Base-by-base conservation (phyloP, 148 eudicot species). In the Cornus suecica region DNA sequence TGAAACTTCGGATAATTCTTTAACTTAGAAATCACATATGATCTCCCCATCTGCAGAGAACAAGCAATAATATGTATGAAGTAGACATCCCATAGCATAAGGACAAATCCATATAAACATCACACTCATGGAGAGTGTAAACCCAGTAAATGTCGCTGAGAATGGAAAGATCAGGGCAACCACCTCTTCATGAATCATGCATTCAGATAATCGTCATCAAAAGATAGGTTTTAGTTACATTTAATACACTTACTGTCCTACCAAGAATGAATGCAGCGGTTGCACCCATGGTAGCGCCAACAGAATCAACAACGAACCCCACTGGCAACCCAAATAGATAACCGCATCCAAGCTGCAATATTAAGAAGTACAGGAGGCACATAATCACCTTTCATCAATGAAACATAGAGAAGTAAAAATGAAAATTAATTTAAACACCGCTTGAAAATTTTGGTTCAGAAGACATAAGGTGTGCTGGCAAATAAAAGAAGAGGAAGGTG, bases 241-340 rank as follows among this genome's bases (percentile, higher is more conserved):
- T 34, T 32, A 30, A 75, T 65, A 68, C 69, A 80, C 90, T 82
- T 86, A 91, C 94, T 37, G 98, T 89, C 88, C 92, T 88, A 66
- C 98, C 98, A 74, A 93, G 78, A 79, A 93, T 87, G 84, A 93
- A 91, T 71, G 98, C 92, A 24, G 93, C 93, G 68, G 86, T 86
- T 29, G 98, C 98, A 48, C 98, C 98, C 68, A 88, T 16, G 61
- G 93, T 88, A 68, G 98, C 90, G 74, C 98, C 98, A 68, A 91
- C 13, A 70, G 96, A 93, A 84, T 93, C 98, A 79, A 95, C 88
- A 72, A 89, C 41, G 78, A 93, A 89, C 29, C 98, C 98, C 78
- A 89, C 75, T 69, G 85, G 86, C 84, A 93, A 84, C 41, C 98
- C 98, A 79, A 88, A 93, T 34, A 93, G 93, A 82, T 93, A 93